Conservation (phyloP, 305 asterid genomes). For the Solanum chacoense region DNA sequence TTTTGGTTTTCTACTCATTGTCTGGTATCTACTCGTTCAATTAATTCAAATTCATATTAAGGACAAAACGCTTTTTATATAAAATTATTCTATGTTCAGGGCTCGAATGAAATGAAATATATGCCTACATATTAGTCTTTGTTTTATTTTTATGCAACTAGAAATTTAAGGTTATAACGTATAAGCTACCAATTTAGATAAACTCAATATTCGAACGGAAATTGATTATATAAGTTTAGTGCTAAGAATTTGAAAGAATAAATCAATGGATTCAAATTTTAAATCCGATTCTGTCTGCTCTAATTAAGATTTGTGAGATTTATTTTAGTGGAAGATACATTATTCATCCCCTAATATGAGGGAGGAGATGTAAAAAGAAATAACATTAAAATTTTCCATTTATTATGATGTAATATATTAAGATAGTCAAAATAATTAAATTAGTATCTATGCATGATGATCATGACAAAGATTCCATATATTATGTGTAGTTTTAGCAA, state of each 20-base stretch:
- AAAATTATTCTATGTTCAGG: fast-evolving
- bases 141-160: too few relatives aligned
- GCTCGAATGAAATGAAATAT: neutral
- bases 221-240: neutral
- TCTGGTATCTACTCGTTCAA: fast-evolving
- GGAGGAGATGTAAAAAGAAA: neutral
- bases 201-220: neutral
- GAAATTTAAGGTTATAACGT: neutral
- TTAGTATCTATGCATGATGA: neutral
- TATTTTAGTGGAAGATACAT: neutral
- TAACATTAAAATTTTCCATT: neutral
- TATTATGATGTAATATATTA: neutral
- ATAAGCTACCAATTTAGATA: neutral
- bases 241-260: neutral
- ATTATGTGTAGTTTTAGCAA: neutral
- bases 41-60: neutral
- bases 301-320: neutral
- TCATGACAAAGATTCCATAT: neutral
- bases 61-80: fast-evolving
- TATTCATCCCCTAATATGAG: neutral
- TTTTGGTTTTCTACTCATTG: fast-evolving
- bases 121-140: neutral
- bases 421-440: neutral
- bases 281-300: neutral
- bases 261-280: neutral